These are phyloP conservation scores for Lignosus rhinocerotis DNA, from an alignment of 1,284 basidiomycete species.

Conservation along the genomic window DNA sequence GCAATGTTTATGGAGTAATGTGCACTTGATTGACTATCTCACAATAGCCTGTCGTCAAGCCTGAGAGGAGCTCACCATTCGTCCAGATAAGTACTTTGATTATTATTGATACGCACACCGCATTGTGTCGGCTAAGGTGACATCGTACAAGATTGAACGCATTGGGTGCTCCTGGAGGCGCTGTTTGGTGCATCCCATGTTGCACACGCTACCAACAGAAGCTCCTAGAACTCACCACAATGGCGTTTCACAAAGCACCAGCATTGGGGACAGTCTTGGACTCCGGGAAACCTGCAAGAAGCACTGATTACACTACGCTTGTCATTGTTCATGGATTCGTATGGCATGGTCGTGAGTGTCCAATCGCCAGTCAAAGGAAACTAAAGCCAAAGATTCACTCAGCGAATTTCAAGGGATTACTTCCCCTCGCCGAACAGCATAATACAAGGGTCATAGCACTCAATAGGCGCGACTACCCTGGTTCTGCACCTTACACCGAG, in stretches of 20 bases:
- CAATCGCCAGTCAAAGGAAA: background rate
- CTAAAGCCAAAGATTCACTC: background rate
- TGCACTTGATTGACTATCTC: no score
- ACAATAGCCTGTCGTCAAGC: no score
- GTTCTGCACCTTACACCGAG: slow-evolving; percentile 1
- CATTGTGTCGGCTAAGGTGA: no score
- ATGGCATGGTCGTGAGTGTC: slow-evolving; percentile 10
- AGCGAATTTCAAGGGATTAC: slow-evolving; percentile 30
- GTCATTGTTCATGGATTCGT: slow-evolving; percentile 10
- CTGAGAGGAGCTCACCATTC: no score
- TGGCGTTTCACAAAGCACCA: background rate
- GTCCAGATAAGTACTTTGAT: no score
- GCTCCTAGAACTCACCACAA: background rate
- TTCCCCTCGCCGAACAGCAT: slow-evolving; percentile 5
- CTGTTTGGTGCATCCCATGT: no score
- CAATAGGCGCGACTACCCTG: slow-evolving; percentile 19
- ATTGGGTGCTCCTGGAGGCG: no score
- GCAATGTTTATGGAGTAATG: no score
- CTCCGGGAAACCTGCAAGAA: slow-evolving; percentile 5
- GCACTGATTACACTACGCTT: slow-evolving; percentile 7
- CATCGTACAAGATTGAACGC: no score
- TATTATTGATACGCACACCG: no score
- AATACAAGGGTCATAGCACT: slow-evolving; percentile 12
- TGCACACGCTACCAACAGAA: background rate
- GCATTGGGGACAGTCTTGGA: background rate